Percentiles rank a stretch among this genome's conserved stretches.
Conservation (phyloP, 129 eudicot species). For the Mikania micrantha region DNA sequence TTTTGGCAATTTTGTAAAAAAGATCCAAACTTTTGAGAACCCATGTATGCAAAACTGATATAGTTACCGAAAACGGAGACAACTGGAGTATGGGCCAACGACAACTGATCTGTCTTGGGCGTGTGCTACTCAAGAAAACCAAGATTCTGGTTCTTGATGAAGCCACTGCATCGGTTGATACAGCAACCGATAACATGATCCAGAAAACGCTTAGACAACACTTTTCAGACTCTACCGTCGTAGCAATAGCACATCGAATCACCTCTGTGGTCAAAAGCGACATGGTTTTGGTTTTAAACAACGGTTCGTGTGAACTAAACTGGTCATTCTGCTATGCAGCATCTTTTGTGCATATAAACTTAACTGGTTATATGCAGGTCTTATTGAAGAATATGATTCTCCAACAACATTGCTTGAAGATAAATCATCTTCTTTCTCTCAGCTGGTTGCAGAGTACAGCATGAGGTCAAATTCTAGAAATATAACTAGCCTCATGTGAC, state of each 20-base stretch:
- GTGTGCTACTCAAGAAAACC: slow-evolving; percentile 19
- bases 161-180: slow-evolving; percentile 24
- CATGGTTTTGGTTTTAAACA: slow-evolving; percentile 12
- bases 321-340: neutral
- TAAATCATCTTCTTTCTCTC: slow-evolving; percentile 8
- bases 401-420: slow-evolving; percentile 6
- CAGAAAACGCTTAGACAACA: slow-evolving; percentile 12
- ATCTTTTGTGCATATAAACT: neutral
- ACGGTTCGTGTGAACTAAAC: slow-evolving; percentile 12
- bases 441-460: slow-evolving; percentile 10
- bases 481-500: neutral
- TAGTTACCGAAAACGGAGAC: slow-evolving; percentile 21
- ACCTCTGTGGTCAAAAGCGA: slow-evolving; percentile 22
- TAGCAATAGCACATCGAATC: slow-evolving; percentile 18
- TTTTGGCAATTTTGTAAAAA: neutral
- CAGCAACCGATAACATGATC: slow-evolving; percentile 18
- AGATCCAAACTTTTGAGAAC: neutral
- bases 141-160: slow-evolving; percentile 24
- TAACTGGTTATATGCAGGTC: slow-evolving; percentile 9
- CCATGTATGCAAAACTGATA: neutral
- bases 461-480: slow-evolving; percentile 1
- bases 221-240: slow-evolving; percentile 18
- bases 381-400: slow-evolving; percentile 22
- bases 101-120: slow-evolving; percentile 16
- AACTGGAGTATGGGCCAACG: slow-evolving; percentile 23